Conservation (phyloP, 169 alveolate species). For the Fabrea salina region DNA sequence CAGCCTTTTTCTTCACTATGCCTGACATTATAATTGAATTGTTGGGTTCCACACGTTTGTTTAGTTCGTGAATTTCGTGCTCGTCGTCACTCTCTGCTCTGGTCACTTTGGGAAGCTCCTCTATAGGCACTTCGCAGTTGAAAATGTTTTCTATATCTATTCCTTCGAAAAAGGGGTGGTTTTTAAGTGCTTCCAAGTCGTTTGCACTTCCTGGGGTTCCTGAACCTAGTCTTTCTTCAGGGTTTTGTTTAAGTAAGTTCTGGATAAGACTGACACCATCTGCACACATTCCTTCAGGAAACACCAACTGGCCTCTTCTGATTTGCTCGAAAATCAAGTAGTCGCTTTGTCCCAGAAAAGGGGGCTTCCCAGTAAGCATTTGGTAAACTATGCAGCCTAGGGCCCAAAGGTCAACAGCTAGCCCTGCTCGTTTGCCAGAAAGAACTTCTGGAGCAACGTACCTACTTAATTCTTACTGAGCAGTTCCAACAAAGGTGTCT, state of each 20-base stretch:
- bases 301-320: background rate
- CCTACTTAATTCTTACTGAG: constrained; percentile 8
- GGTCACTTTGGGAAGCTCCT: constrained; percentile 20
- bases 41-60: background rate
- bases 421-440: constrained; percentile 33
- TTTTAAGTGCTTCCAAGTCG: constrained; percentile 39
- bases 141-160: constrained; percentile 37
- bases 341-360: background rate
- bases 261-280: constrained; percentile 50
- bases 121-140: constrained; percentile 33
- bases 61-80: constrained; percentile 6
- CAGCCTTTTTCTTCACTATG: constrained; percentile 13
- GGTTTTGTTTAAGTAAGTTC: constrained; percentile 49
- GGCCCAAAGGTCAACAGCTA: constrained; percentile 27
- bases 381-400: constrained; percentile 21
- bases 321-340: background rate
- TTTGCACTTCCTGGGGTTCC: constrained; percentile 35
- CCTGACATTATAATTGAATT: background rate
- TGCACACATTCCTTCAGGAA: constrained; percentile 35
- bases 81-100: constrained; percentile 13
- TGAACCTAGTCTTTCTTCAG: constrained; percentile 63
- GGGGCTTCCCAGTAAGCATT: constrained; percentile 10
- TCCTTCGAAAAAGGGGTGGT: constrained; percentile 59
- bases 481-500: constrained; percentile 78
- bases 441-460: constrained; percentile 74